Conservation (phyloP, 2,329 filamentous ascomycete genomes). For the Verticillium nubilum region DNA sequence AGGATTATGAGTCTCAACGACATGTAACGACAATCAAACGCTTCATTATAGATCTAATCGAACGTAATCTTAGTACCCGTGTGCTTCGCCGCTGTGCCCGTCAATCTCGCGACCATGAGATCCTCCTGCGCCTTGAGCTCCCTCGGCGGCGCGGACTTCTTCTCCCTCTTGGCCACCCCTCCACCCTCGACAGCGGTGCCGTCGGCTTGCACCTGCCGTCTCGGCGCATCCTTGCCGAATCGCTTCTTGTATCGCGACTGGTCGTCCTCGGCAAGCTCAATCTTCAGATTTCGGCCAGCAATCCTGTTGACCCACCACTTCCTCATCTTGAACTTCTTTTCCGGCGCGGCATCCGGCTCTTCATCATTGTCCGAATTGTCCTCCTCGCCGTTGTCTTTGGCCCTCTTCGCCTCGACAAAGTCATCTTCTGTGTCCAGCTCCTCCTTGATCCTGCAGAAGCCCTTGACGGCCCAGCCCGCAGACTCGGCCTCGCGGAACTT, state of each 20-base stretch:
- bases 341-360: conserved; percentile 19
- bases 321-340: conserved; percentile 42
- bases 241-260: conserved; percentile 89
- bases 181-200: conserved; percentile 12
- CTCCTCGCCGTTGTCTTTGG: conserved; percentile 36
- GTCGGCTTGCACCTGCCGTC: conserved; percentile 20
- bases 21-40: neutral
- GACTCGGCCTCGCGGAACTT: conserved; percentile 77
- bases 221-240: conserved; percentile 67
- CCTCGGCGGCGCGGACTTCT: conserved; percentile 32
- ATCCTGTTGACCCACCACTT: conserved; percentile 86
- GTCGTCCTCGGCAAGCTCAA: conserved; percentile 92
- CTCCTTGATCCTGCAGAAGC: conserved; percentile 69
- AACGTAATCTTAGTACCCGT: conserved; percentile 80
- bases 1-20: neutral
- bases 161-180: conserved; percentile 18
- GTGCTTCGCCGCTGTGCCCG: conserved; percentile 71
- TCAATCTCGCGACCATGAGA: conserved; percentile 56
- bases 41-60: conserved; percentile 41
- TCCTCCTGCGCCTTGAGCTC: conserved; percentile 38
- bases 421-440: conserved; percentile 58
- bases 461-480: conserved; percentile 67
- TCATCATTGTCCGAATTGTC: conserved; percentile 30
- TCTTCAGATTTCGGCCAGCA: conserved; percentile 72
- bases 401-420: conserved; percentile 44